phyloP scores from a whole-genome alignment of 2,329 filamentous ascomycete genomes.

The Xylariaceae sp. region DNA sequence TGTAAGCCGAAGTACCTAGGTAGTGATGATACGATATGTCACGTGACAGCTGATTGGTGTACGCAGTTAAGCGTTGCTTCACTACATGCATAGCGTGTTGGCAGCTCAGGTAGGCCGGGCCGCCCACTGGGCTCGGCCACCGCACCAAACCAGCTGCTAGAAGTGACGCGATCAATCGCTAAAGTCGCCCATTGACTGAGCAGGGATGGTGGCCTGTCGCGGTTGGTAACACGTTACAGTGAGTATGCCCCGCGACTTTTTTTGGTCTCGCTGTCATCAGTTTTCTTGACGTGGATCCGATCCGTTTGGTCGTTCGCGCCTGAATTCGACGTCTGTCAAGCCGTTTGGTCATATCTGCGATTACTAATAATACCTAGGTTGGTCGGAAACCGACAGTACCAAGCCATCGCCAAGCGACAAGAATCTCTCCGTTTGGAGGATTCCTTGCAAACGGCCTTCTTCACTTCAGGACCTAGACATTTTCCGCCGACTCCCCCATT shows the following conservation, averaged over 20 bases:
- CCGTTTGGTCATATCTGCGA: background rate
- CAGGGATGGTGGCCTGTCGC: too few species aligned
- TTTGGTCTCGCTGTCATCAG: slow-evolving; percentile 15
- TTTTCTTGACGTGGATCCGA: slow-evolving; percentile 4
- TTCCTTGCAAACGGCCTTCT: background rate
- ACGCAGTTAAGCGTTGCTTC: too few species aligned
- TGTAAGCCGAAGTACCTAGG: too few species aligned
- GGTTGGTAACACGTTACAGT: slow-evolving; percentile 1
- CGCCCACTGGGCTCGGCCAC: too few species aligned
- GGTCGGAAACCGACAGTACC: background rate
- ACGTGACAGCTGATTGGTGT: too few species aligned
- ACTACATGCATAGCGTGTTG: too few species aligned
- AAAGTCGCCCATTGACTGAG: too few species aligned
- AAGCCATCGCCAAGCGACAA: background rate
- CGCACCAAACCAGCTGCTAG: too few species aligned
- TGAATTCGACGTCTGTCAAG: background rate
- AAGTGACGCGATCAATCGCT: too few species aligned
- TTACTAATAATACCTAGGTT: background rate
- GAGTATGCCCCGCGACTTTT: slow-evolving; percentile 14
- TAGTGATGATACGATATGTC: too few species aligned
- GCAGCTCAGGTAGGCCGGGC: too few species aligned
- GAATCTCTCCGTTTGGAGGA: background rate
- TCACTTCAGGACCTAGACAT: background rate
- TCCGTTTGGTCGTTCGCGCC: background rate
- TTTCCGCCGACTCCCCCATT: background rate